Evolutionary conservation across 257 asterid species (phyloP).

Genomic region (Jasminum sambac): DNA sequence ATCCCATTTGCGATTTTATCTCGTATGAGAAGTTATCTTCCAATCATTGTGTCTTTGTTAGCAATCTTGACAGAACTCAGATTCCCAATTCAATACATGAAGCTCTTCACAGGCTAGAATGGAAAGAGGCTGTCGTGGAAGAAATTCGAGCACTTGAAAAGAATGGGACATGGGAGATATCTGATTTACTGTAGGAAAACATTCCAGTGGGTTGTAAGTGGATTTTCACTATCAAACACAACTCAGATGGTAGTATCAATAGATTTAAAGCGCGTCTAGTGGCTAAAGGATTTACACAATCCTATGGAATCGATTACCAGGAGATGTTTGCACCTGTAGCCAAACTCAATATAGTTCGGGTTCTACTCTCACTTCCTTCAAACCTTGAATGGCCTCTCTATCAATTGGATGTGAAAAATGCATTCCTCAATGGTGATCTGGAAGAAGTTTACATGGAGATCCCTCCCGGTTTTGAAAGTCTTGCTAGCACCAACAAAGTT

Average conservation of each 20-base stretch:
- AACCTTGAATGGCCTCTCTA: not conserved
- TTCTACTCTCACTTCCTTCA: not conserved
- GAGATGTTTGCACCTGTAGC: not conserved
- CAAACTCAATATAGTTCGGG: not conserved
- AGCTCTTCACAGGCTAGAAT: not conserved
- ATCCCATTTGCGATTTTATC: not conserved
- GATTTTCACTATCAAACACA: not conserved
- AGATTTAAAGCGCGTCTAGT: not conserved
- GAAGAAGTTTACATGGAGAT: slow-evolving; percentile 3
- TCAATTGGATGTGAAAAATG: not conserved
- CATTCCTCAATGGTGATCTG: not conserved
- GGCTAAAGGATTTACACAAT: not conserved
- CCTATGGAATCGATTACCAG: not conserved
- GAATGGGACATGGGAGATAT: slow-evolving; percentile 6
- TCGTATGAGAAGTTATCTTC: slow-evolving; percentile 1
- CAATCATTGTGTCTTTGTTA: not conserved
- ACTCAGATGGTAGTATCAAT: not conserved
- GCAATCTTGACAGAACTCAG: not conserved
- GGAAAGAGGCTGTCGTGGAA: not conserved
- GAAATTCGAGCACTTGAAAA: not conserved
- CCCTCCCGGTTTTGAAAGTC: not conserved
- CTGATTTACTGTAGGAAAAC: not conserved
- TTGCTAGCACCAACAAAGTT: not conserved
- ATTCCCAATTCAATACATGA: not conserved
- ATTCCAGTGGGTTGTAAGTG: slow-evolving; percentile 2